phyloP scores from a whole-genome alignment of 768 basidiomycete genomes.

The Mycena filopes region DNA sequence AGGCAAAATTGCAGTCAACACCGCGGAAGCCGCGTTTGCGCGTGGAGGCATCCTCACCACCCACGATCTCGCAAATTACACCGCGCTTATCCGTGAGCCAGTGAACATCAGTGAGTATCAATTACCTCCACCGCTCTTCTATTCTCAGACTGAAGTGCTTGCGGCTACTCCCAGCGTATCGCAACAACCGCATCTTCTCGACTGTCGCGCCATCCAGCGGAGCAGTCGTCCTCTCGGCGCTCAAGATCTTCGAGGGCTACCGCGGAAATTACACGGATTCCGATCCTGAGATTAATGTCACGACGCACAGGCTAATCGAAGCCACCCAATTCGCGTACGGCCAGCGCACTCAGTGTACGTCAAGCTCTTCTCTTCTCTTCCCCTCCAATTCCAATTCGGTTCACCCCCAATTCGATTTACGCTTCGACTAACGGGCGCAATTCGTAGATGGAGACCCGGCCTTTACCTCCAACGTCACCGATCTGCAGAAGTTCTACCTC shows the following conservation, averaged over 20 bases:
- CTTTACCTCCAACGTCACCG: slow-evolving; percentile 49
- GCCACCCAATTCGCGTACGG: slow-evolving; percentile 49
- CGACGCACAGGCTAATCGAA: slow-evolving; percentile 48
- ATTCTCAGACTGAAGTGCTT: neutral
- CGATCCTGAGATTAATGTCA: slow-evolving; percentile 43
- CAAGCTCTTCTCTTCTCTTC: slow-evolving; percentile 18
- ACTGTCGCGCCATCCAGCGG: slow-evolving; percentile 52
- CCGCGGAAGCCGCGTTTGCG: slow-evolving; percentile 19
- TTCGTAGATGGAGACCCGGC: slow-evolving; percentile 46
- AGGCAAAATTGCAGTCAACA: slow-evolving; percentile 31
- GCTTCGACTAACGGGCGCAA: too few species aligned
- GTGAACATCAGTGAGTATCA: slow-evolving; percentile 34
- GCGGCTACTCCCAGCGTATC: slow-evolving; percentile 29
- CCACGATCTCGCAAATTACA: slow-evolving; percentile 31
- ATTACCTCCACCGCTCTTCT: neutral
- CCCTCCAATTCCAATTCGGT: too few species aligned
- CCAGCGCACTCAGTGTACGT: slow-evolving; percentile 37
- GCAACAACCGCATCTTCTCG: slow-evolving; percentile 41
- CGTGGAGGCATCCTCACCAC: slow-evolving; percentile 35
- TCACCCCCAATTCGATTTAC: too few species aligned
- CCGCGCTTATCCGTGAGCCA: slow-evolving; percentile 36
- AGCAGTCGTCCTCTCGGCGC: slow-evolving; percentile 45
- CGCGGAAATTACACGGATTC: slow-evolving; percentile 31
- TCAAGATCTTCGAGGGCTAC: slow-evolving; percentile 49
- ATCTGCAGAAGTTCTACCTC: slow-evolving; percentile 44